Base-by-base conservation (phyloP, 2,329 filamentous ascomycete genomes). In the Parastagonospora nodorum region DNA sequence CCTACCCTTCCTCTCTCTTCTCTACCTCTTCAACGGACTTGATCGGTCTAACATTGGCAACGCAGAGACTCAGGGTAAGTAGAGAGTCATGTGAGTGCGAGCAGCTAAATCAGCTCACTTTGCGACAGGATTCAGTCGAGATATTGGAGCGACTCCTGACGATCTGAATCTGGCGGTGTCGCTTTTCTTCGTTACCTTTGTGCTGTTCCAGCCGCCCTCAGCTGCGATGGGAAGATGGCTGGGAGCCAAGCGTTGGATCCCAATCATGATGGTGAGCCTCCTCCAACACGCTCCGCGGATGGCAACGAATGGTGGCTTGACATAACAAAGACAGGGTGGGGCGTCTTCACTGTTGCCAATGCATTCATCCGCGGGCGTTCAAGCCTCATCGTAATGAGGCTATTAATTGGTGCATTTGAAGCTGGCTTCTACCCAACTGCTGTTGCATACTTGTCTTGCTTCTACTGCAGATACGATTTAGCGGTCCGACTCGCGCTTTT, bases 401-500 rank as follows among this genome's bases (percentile, higher is more conserved):
- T 68, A 0, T 48, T 64, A 49, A 57, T 82, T 7, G 73, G 80
- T 30, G 63, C 70, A 7, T 72, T 67, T 30, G 82, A 85, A 65
- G 81, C 80, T 0, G 82, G 79, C 0, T 84, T 84, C 67, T 83
- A 82, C 50, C 78, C 81, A 6, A 76, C 79, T 0, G 77, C 78
- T 14, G 78, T 83, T 2, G 82, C 81, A 58, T 84, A 81, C 55
- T 64, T 81, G 2, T 78, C 82, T 0, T 73, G 79, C 0, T 84
- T 84, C 43, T 80, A 81, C 48, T 64, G 67, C 14, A 60, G 64
- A 6, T 64, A 68, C 19, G 74, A 78, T 41, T 73, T 78, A 56
- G 76, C 69, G 1, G 74, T 77, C n/a, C 72, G 76, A 12, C 70
- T 75, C 10, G 76, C 74, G 1, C 71, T 77, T 14, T 77, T 79